A percentile compares a stretch with the other conserved stretches of the same genome.
These are phyloP conservation scores for Cryphonectria naterciae DNA, from an alignment of 2,329 filamentous ascomycete species.

Conservation along the genomic window DNA sequence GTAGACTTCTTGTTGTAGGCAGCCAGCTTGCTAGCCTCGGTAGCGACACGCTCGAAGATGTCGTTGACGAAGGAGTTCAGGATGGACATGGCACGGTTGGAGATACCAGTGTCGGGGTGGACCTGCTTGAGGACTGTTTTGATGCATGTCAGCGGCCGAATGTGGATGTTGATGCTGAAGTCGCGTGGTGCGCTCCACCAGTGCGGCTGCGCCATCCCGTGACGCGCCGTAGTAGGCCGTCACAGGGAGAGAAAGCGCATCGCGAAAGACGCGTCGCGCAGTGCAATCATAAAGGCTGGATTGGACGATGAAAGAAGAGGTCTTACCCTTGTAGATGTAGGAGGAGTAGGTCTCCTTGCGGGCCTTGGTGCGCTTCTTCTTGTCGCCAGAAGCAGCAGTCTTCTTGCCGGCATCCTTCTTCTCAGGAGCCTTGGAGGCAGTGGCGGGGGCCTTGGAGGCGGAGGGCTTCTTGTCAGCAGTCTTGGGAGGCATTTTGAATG, in stretches of 20 bases:
- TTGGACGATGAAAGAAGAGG: constrained; percentile 28
- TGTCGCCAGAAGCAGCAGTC: constrained; percentile 92
- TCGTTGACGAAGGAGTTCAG: constrained; percentile 99
- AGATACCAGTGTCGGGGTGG: constrained; percentile 99
- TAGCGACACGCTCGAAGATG: constrained; percentile 99
- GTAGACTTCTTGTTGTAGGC: constrained; percentile 99
- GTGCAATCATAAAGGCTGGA: not conserved
- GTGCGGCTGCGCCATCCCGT: not conserved
- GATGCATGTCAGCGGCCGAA: constrained; percentile 37
- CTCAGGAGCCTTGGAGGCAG: constrained; percentile 73
- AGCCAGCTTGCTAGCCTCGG: constrained; percentile 97
- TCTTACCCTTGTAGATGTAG: constrained; percentile 99
- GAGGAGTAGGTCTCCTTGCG: constrained; percentile 99
- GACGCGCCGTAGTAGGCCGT: constrained; percentile 17
- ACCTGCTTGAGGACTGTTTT: constrained; percentile 95
- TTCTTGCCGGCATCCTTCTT: constrained; percentile 99
- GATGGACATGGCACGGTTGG: constrained; percentile 99
- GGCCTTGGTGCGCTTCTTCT: constrained; percentile 99
- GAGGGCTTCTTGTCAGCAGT: constrained; percentile 98
- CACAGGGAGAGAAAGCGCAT: constrained; percentile 13
- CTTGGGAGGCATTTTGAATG: constrained; percentile 90
- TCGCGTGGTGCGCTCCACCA: constrained; percentile 12
- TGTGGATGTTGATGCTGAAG: not conserved
- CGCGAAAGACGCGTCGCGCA: constrained; percentile 30
- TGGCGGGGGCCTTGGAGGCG: constrained; percentile 90